phyloP scores from a whole-genome alignment of 805 yeast genomes.

The Cyberlindnera bimundalis region DNA sequence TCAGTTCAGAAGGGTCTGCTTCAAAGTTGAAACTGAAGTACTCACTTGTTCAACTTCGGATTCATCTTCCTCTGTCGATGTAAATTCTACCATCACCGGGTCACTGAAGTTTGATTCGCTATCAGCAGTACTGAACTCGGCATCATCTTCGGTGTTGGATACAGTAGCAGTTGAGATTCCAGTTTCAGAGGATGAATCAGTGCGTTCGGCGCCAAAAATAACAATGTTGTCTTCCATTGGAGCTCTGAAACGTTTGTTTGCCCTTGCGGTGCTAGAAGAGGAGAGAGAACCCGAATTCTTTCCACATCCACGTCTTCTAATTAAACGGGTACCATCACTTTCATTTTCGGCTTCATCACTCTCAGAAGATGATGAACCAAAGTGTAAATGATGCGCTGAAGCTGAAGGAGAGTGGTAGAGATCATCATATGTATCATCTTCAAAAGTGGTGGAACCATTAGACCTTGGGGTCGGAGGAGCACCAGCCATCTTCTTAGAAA shows the following conservation, averaged over 20 bases:
- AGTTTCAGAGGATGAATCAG: background rate
- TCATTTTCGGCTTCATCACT: background rate
- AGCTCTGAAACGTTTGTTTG: slow-evolving; percentile 1
- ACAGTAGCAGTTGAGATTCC: slow-evolving; percentile 1
- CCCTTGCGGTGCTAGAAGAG: background rate
- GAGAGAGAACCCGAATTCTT: background rate
- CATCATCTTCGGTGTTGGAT: slow-evolving; percentile 3
- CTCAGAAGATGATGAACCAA: slow-evolving; percentile 1
- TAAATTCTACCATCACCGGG: slow-evolving; percentile 9
- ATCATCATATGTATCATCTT: slow-evolving; percentile 8
- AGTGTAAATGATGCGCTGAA: background rate
- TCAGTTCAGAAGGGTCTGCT: slow-evolving; percentile 1
- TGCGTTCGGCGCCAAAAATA: background rate
- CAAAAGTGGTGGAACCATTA: background rate
- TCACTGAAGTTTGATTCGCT: slow-evolving; percentile 8
- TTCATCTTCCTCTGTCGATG: slow-evolving; percentile 4
- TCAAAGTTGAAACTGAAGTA: slow-evolving; percentile 7
- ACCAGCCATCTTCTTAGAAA: background rate
- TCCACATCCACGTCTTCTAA: slow-evolving; percentile 3
- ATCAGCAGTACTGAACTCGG: slow-evolving; percentile 2
- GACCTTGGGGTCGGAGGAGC: background rate
- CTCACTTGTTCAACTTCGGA: background rate
- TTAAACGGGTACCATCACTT: background rate
- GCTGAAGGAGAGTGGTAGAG: slow-evolving; percentile 7
- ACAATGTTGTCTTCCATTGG: background rate